Percentiles rank a stretch among this genome's conserved stretches.
Evolutionary conservation across 2,329 filamentous ascomycete species (phyloP).

Genomic region (Colletotrichum sp.): DNA sequence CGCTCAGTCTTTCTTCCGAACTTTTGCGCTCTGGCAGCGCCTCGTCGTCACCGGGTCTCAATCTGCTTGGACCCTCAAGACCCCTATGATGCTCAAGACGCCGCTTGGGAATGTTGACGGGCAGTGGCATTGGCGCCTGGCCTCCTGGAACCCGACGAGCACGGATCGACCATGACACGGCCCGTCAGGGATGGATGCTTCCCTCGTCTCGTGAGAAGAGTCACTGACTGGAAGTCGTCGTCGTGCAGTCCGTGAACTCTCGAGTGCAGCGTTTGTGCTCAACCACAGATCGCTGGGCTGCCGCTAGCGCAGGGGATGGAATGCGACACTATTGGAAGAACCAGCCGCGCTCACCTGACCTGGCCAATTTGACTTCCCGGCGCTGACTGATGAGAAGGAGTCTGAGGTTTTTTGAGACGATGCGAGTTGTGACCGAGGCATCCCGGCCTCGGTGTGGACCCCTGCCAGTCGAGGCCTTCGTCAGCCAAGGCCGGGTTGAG

Average conservation of each 20-base stretch:
- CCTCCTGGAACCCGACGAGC: background rate
- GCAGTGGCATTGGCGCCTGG: background rate
- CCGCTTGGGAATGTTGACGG: background rate
- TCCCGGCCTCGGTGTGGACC: slow-evolving; percentile 11
- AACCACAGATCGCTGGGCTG: background rate
- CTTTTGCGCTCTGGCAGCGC: slow-evolving; percentile 3
- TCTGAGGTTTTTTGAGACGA: background rate
- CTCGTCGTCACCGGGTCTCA: slow-evolving; percentile 13
- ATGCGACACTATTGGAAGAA: slow-evolving; percentile 7
- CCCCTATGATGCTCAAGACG: background rate
- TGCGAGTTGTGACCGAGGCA: background rate
- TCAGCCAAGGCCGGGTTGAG: background rate
- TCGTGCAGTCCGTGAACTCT: slow-evolving; percentile 5
- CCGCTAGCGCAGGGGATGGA: slow-evolving; percentile 3
- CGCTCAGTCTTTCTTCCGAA: background rate
- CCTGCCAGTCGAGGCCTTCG: background rate
- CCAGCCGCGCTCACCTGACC: slow-evolving; percentile 9
- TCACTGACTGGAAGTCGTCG: background rate
- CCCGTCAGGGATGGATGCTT: background rate
- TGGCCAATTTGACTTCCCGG: background rate
- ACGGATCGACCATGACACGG: slow-evolving; percentile 10
- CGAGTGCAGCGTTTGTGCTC: background rate
- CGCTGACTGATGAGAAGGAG: background rate
- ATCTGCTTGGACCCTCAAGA: background rate
- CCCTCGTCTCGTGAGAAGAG: background rate